A percentile compares a stretch with the other conserved stretches of the same genome.
phyloP scores from a whole-genome alignment of 2,329 filamentous ascomycete species.

The Talaromyces sp. region DNA sequence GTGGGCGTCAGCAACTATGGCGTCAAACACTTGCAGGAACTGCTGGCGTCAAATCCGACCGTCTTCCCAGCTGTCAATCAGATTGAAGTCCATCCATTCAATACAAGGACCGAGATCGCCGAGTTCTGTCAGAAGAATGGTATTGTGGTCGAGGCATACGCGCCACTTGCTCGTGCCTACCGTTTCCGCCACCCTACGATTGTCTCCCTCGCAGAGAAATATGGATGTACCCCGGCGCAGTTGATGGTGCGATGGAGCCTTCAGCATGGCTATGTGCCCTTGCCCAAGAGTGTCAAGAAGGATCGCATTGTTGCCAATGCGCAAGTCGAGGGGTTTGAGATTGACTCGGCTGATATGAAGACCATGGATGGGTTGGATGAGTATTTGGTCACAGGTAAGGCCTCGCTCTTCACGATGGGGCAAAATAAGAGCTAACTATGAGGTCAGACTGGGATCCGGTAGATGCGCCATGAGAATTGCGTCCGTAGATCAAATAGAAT shows the following conservation, averaged over 20 bases:
- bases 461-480: constrained; percentile 21
- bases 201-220: constrained; percentile 60
- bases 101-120: constrained; percentile 65
- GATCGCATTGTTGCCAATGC: constrained; percentile 64
- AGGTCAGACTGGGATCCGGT: constrained; percentile 25
- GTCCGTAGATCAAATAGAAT: too few species aligned
- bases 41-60: constrained; percentile 60
- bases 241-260: constrained; percentile 74
- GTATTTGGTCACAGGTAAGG: constrained; percentile 66
- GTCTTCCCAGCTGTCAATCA: constrained; percentile 71
- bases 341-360: constrained; percentile 61
- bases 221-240: constrained; percentile 67
- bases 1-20: constrained; percentile 79
- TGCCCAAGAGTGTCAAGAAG: constrained; percentile 67
- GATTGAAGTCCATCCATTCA: constrained; percentile 79
- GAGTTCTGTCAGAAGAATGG: constrained; percentile 61
- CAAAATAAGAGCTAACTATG: not conserved
- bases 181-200: constrained; percentile 67
- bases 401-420: not conserved
- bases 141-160: constrained; percentile 75
- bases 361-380: constrained; percentile 65
- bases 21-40: constrained; percentile 67
- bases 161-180: constrained; percentile 67
- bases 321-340: constrained; percentile 51
- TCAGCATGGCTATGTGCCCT: constrained; percentile 67